Evolutionary conservation across 768 basidiomycete species (phyloP).

Genomic region (Phlegmacium glaucopus): DNA sequence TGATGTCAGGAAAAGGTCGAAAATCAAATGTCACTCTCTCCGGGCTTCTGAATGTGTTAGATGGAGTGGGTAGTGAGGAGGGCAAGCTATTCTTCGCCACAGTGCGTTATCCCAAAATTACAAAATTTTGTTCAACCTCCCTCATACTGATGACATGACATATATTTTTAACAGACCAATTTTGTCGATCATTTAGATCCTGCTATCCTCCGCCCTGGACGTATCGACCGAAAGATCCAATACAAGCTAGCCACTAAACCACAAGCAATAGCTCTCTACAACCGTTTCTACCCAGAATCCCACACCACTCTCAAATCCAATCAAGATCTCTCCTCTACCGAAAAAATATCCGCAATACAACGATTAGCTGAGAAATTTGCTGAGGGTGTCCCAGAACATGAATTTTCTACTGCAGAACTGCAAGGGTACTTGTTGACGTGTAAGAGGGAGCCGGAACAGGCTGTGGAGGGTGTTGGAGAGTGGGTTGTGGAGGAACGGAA

Average conservation of each 20-base stretch:
- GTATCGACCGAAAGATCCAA: constrained; percentile 52
- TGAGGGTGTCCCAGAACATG: constrained; percentile 37
- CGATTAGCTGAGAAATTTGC: constrained; percentile 42
- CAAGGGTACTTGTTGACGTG: constrained; percentile 54
- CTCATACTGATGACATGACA: too few species aligned
- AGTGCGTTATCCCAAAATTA: too few species aligned
- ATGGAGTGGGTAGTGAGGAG: constrained; percentile 60
- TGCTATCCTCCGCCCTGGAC: constrained; percentile 53
- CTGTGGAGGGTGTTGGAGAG: constrained; percentile 26
- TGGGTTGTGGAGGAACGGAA: constrained; percentile 41
- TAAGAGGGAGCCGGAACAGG: constrained; percentile 36
- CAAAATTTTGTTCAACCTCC: too few species aligned
- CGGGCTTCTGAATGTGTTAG: constrained; percentile 54
- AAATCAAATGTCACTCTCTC: constrained; percentile 45
- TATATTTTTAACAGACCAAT: constrained; percentile 21
- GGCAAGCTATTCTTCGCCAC: constrained; percentile 62
- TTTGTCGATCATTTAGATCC: constrained; percentile 53
- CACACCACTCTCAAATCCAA: constrained; percentile 14
- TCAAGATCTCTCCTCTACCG: constrained; percentile 5
- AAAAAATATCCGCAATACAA: constrained; percentile 17
- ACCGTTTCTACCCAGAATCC: constrained; percentile 43
- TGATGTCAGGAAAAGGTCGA: constrained; percentile 8
- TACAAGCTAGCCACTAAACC: constrained; percentile 45
- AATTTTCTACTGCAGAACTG: constrained; percentile 58
- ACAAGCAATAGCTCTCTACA: constrained; percentile 48